Base-by-base conservation (phyloP, 768 basidiomycete species). In the Chalciporus pseudorubinellus region DNA sequence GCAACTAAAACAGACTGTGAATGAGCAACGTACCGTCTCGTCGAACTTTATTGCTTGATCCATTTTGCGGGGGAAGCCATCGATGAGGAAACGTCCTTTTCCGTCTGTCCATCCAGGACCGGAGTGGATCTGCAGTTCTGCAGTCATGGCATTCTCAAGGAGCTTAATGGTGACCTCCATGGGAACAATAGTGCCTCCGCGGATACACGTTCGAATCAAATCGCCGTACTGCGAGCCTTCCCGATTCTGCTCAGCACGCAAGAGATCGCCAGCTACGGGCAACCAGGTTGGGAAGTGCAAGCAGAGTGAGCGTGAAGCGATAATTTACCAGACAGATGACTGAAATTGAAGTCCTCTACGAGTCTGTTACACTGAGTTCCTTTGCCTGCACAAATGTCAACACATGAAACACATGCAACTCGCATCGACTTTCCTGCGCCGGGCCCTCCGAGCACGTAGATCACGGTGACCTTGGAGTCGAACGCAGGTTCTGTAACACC, bases 31-130 rank as follows among this genome's bases (percentile, higher is more conserved):
- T 58, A 93, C 95, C 42, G 84, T 77, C 59, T 89, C 76, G 62
- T 98, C 95, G 64, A 98, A 99, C 67, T 85, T 84, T 62, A 86
- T 53, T 0, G 95, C 95, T 72, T 99, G 97, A 67, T 99, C 97
- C 93, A 98, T 94, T 77, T 98, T 94, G 54, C 95, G 82, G 48
- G 95, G 97, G 72, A 98, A 98, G 1, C 95, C 97, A 57, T 99
- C 95, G 55, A 99, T 85, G 60, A 98, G 77, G 77, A 98, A 99
- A 41, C 92, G 84, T 29, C 91, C 92, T 46, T 72, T 74, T 21
- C 87, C 90, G 28, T 80, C 72, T 9, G 67, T 69, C 92, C 92
- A 94, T 19, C 81, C 84, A 7, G 76, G 72, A 11, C 75, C 74
- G 0, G 70, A 50, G 44, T 65, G 69, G 18, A 61, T 60, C 62